phyloP scores from a whole-genome alignment of 345 rosid genomes.

The Citrus cavaleriei region DNA sequence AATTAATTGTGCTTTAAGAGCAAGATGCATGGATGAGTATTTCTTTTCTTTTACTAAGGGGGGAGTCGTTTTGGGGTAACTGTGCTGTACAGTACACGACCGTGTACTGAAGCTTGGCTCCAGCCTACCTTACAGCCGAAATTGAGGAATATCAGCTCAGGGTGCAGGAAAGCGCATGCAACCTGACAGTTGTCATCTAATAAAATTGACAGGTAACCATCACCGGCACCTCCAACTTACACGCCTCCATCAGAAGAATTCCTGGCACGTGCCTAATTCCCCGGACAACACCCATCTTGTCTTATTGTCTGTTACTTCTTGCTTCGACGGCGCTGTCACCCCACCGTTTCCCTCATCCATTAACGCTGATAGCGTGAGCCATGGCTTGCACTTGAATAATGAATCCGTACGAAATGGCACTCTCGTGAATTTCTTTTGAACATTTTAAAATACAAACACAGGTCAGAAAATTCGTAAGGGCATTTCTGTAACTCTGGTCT shows the following conservation, averaged over 20 bases:
- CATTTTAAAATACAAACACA: background rate
- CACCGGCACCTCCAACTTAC: background rate
- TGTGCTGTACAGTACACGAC: too few relatives aligned
- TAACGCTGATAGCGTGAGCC: background rate
- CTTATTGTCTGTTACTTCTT: background rate
- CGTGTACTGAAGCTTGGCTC: background rate
- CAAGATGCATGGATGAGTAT: too few relatives aligned
- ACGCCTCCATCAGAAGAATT: background rate
- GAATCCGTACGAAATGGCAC: background rate
- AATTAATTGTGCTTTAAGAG: too few relatives aligned
- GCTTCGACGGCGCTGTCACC: background rate
- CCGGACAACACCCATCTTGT: background rate
- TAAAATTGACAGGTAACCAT: too few relatives aligned
- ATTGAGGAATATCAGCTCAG: too few relatives aligned
- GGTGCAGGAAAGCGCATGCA: background rate
- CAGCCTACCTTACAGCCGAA: background rate
- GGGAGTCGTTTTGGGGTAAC: too few relatives aligned
- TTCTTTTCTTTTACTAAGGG: too few relatives aligned
- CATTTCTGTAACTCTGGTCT: background rate
- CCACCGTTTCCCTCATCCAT: background rate
- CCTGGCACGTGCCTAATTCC: background rate
- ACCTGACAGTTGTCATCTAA: background rate
- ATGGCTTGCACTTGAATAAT: background rate
- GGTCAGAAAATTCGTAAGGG: background rate
- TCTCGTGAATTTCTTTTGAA: background rate